These are phyloP conservation scores for Monotropa hypopitys DNA, from an alignment of 179 eudicot species.

Conservation along the genomic window DNA sequence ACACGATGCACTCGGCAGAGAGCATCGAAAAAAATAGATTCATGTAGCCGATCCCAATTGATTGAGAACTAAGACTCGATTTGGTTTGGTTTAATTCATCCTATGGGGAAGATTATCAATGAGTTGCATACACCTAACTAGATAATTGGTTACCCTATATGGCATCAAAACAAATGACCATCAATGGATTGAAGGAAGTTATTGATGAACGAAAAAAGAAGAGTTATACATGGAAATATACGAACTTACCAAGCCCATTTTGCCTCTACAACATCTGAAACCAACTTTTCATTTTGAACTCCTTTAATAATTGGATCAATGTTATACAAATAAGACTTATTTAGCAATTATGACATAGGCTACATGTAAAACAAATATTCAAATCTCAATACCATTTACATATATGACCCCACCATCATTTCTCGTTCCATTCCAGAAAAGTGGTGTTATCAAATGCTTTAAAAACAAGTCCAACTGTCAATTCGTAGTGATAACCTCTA, in stretches of 20 bases:
- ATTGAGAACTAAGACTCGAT: too few relatives aligned
- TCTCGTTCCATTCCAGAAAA: not conserved
- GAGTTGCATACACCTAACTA: not conserved
- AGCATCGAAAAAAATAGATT: too few relatives aligned
- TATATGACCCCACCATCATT: not conserved
- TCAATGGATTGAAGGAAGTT: not conserved
- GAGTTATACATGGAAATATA: not conserved
- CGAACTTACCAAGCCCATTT: not conserved
- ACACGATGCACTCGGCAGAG: too few relatives aligned
- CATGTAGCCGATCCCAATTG: too few relatives aligned
- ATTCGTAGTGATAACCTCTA: not conserved
- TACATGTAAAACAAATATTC: not conserved
- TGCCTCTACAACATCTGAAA: not conserved
- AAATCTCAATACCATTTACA: not conserved
- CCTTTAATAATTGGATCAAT: not conserved
- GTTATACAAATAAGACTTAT: not conserved
- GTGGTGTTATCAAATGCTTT: not conserved
- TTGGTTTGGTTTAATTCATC: too few relatives aligned
- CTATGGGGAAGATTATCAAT: not conserved
- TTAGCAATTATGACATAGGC: not conserved
- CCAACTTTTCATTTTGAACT: not conserved
- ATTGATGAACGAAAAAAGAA: not conserved
- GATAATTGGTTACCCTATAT: not conserved
- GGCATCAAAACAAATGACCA: not conserved
- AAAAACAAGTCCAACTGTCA: not conserved